phyloP scores from a whole-genome alignment of 352 stramenopile genomes.

The Phytophthora sojae region DNA sequence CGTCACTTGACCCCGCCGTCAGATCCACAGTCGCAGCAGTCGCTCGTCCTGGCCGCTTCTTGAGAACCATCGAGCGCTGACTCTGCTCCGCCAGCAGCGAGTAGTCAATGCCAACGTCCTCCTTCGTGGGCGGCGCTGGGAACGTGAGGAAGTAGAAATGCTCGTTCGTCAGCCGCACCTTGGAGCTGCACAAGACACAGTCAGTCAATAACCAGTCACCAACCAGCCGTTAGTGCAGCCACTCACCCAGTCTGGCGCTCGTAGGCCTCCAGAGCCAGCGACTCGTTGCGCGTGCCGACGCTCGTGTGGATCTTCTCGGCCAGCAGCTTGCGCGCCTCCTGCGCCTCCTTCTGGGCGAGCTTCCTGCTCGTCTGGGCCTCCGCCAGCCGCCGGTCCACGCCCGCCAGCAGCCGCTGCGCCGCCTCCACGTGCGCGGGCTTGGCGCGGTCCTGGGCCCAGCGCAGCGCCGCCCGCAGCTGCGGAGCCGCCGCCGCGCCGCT shows the following conservation, averaged over 20 bases:
- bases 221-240: too few species aligned
- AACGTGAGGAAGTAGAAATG: slow-evolving; percentile 76
- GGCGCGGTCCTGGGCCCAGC: slow-evolving; percentile 51
- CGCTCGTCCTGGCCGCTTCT: slow-evolving; percentile 9
- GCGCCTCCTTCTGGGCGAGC: slow-evolving; percentile 49
- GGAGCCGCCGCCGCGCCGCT: slow-evolving; percentile 44
- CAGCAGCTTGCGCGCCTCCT: slow-evolving; percentile 50
- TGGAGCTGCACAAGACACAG: slow-evolving; percentile 18
- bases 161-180: slow-evolving; percentile 73
- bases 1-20: slow-evolving; percentile 1
- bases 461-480: slow-evolving; percentile 57
- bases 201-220: neutral
- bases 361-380: slow-evolving; percentile 52
- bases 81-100: slow-evolving; percentile 31
- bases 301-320: slow-evolving; percentile 70
- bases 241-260: slow-evolving; percentile 62
- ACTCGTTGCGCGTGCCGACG: slow-evolving; percentile 74
- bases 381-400: slow-evolving; percentile 52
- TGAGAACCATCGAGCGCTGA: slow-evolving; percentile 21
- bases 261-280: slow-evolving; percentile 67
- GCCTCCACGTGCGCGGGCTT: slow-evolving; percentile 35
- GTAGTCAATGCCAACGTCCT: slow-evolving; percentile 33
- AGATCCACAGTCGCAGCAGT: slow-evolving; percentile 7
- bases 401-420: slow-evolving; percentile 45
- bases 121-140: slow-evolving; percentile 26